phyloP scores from a whole-genome alignment of 805 yeast species.

The Candida palmyrensis region DNA sequence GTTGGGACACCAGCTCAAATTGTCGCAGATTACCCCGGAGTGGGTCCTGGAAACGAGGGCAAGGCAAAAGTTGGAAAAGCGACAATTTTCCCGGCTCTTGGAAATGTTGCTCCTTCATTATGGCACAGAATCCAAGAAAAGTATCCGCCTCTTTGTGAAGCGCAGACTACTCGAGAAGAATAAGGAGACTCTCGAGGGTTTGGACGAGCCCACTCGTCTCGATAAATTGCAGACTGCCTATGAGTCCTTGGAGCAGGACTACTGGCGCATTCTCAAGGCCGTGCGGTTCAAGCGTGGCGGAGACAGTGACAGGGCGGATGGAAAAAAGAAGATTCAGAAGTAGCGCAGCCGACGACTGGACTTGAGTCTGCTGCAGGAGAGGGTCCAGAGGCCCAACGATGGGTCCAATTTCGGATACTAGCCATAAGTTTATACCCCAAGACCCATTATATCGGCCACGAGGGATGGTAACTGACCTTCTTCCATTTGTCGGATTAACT shows the following conservation, averaged over 20 bases:
- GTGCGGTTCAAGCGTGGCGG: constrained; percentile 18
- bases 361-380: no score
- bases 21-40: constrained; percentile 21
- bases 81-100: constrained; percentile 72
- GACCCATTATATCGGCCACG: no score
- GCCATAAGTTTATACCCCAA: no score
- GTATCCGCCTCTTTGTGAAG: constrained; percentile 61
- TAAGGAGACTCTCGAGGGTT: constrained; percentile 64
- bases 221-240: constrained; percentile 77
- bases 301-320: constrained; percentile 1
- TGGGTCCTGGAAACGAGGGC: constrained; percentile 39
- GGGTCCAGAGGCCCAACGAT: no score
- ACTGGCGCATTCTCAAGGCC: constrained; percentile 49
- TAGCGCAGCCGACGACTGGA: neutral
- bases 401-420: no score
- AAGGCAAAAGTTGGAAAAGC: constrained; percentile 56
- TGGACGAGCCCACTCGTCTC: constrained; percentile 58
- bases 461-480: no score
- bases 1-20: constrained; percentile 1
- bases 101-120: constrained; percentile 66
- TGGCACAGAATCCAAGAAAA: constrained; percentile 23
- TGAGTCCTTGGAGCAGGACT: constrained; percentile 64
- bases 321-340: constrained; percentile 5
- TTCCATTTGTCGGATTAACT: no score
- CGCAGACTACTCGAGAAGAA: constrained; percentile 73